Evolutionary conservation across 768 basidiomycete species (phyloP), one percentile per base, ranked within the genome.

Genomic region (Boletus edulis): DNA sequence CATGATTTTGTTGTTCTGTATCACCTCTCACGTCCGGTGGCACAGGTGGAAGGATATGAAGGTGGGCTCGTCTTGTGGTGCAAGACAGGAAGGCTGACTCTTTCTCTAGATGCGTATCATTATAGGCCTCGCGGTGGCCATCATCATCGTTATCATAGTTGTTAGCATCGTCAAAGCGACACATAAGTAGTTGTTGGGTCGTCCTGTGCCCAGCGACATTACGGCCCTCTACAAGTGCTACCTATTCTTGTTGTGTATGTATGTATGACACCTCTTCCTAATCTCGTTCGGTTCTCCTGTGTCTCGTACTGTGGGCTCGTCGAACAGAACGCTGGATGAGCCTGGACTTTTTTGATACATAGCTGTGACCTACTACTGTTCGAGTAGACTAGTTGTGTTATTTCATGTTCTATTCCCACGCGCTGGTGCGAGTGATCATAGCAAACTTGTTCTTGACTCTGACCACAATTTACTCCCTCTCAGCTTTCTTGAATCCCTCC

Each of bases 31-130:
- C 58, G 18, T 41, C 14, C 15, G 43, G 29, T 57, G 51, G 43
- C 49, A 34, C 51, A 92, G 91, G 91, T 95, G 94, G 94, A 95
- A 97, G 72, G 94, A 97, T 71, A 94, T 94, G 91, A 94, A 94
- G 87, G 91, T 89, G 54, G 48, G 78, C 69, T 47, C 41, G 20
- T 18, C 7, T 39, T 38, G 44, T 52, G 32, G 22, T 35, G 5
- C 31, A 12, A 49, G 20, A 11, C 63, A n/a, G 20, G 60, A 40
- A 49, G 60, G 14, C 53, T 58, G 17, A 62, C 40, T 9, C 20
- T 22, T 7, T 55, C 22, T 63, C 59, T 55, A 95, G 91, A 97
- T 97, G 96, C 86, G 94, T 74, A 86, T 98, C 73, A 94, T 98
- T 73, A 97, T 99, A 65, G 91, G 87, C 54, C 79, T 89, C 44